Percentiles rank a stretch among this genome's conserved stretches.
Conservation (phyloP, 2,329 filamentous ascomycete species). For the Colletotrichum phormii region DNA sequence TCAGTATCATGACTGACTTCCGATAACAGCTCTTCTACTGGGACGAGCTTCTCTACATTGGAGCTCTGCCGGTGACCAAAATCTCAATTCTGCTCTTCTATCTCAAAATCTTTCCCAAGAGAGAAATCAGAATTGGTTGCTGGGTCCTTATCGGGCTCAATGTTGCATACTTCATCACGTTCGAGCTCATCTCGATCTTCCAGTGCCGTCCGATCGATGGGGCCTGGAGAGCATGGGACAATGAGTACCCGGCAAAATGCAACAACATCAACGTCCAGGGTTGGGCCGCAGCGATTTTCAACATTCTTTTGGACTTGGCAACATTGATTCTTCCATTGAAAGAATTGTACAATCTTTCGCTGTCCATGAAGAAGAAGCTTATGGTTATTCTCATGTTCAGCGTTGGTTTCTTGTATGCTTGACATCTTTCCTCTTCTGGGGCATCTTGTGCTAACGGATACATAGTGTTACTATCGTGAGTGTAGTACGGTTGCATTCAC, state of each 20-base stretch:
- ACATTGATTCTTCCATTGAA: slow-evolving; percentile 51
- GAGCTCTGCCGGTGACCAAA: slow-evolving; percentile 44
- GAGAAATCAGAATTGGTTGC: slow-evolving; percentile 42
- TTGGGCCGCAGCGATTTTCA: slow-evolving; percentile 44
- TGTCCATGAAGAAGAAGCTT: slow-evolving; percentile 56
- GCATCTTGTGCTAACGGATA: background rate
- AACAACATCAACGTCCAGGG: slow-evolving; percentile 47
- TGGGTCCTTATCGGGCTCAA: slow-evolving; percentile 42
- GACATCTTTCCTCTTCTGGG: too few relatives aligned
- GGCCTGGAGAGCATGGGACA: slow-evolving; percentile 43
- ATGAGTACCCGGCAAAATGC: slow-evolving; percentile 39
- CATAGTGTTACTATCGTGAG: slow-evolving; percentile 47
- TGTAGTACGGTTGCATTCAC: slow-evolving; percentile 45
- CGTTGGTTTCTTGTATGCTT: slow-evolving; percentile 50
- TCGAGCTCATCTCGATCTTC: slow-evolving; percentile 45
- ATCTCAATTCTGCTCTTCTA: slow-evolving; percentile 48
- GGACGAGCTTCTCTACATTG: slow-evolving; percentile 46
- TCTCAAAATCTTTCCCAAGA: slow-evolving; percentile 46
- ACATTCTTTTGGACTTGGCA: slow-evolving; percentile 48
- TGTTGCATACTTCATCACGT: slow-evolving; percentile 39
- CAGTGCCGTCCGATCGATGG: slow-evolving; percentile 28
- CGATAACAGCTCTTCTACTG: slow-evolving; percentile 42
- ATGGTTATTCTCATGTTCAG: slow-evolving; percentile 58
- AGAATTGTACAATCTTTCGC: slow-evolving; percentile 49
- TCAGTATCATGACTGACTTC: background rate